phyloP scores from a whole-genome alignment of 1,139 yeast genomes.

The Pichia cactophila region DNA sequence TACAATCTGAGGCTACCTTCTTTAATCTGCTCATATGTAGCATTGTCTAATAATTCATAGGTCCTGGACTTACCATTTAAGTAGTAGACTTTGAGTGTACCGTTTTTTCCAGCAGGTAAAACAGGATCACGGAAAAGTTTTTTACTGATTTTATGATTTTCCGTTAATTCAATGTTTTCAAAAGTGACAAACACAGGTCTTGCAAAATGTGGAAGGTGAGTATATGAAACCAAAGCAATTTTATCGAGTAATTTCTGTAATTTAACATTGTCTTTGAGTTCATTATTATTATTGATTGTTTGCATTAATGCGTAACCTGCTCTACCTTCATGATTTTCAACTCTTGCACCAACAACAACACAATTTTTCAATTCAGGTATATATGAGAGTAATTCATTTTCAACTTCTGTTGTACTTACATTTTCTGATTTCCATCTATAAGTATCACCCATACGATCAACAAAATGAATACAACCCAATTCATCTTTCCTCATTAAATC shows the following conservation, averaged over 20 bases:
- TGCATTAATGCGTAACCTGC: constrained; percentile 86
- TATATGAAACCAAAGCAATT: constrained; percentile 35
- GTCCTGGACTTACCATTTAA: constrained; percentile 39
- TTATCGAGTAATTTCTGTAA: constrained; percentile 29
- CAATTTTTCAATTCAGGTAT: constrained; percentile 53
- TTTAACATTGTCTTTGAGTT: constrained; percentile 28
- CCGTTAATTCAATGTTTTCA: constrained; percentile 58
- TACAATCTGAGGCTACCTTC: constrained; percentile 21
- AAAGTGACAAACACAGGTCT: constrained; percentile 78
- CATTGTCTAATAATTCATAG: constrained; percentile 34
- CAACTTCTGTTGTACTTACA: constrained; percentile 91
- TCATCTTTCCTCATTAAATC: constrained; percentile 69
- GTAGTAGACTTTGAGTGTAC: constrained; percentile 63
- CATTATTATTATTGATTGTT: constrained; percentile 34
- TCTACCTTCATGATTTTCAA: constrained; percentile 88
- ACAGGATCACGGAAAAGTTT: constrained; percentile 67
- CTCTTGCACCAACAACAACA: constrained; percentile 83
- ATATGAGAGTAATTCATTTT: constrained; percentile 45
- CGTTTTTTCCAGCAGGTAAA: constrained; percentile 64
- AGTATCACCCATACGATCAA: constrained; percentile 92
- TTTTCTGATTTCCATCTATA: constrained; percentile 97
- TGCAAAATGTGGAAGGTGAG: constrained; percentile 75
- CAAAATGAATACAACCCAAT: constrained; percentile 70
- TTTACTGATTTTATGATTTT: constrained; percentile 84
- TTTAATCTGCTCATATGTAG: constrained; percentile 14